These are phyloP conservation scores for Rhizophagus sp. DNA, from an alignment of 192 early-diverging fungal genomes.

Conservation along the genomic window DNA sequence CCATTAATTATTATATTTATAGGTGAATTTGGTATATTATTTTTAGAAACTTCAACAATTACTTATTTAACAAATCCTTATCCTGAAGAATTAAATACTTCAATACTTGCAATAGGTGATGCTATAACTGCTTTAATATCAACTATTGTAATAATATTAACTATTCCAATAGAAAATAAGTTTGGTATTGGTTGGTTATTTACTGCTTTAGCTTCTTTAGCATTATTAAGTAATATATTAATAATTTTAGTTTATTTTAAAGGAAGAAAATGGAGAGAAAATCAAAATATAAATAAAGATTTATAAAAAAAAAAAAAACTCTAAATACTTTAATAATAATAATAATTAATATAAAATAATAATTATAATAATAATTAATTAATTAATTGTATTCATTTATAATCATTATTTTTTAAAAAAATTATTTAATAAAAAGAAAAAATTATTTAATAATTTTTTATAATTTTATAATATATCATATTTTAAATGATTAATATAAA, in stretches of 20 bases:
- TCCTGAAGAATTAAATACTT: background rate
- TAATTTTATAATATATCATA: no score
- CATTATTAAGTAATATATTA: background rate
- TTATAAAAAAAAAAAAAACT: no score
- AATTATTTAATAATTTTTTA: no score
- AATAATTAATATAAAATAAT: no score
- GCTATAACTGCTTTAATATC: slow-evolving; percentile 10
- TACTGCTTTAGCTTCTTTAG: slow-evolving; percentile 3
- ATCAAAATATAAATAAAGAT: background rate
- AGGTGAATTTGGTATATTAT: background rate
- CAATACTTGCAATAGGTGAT: slow-evolving; percentile 15
- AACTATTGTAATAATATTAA: slow-evolving; percentile 1
- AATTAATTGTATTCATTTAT: no score
- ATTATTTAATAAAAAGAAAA: no score
- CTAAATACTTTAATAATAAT: no score
- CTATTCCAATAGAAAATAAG: background rate
- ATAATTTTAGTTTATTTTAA: background rate
- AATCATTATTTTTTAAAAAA: no score
- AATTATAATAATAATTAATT: no score
- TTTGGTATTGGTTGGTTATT: slow-evolving; percentile 25
- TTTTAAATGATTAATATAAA: no score
- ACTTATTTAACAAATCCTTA: background rate
- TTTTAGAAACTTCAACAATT: background rate
- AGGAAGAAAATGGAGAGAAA: slow-evolving; percentile 8
- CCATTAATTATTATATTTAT: slow-evolving; percentile 37